Evolutionary conservation across 1,139 yeast genomes (phyloP).

Genomic region (Candida buenavistaensis): DNA sequence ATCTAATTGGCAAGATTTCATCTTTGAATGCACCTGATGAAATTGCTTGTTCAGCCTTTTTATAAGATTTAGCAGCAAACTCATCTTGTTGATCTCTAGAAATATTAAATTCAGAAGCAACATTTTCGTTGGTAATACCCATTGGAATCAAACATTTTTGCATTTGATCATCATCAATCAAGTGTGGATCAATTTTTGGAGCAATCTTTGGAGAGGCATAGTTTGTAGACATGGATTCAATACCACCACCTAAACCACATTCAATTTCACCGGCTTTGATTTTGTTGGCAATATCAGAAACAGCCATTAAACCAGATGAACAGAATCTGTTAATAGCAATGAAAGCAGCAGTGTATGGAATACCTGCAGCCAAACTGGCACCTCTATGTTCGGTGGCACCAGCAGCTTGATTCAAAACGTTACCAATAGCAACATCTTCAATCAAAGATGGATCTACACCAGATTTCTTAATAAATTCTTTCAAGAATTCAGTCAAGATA

Average conservation of each 20-base stretch:
- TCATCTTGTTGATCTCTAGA: slow-evolving; percentile 77
- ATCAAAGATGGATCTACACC: slow-evolving; percentile 65
- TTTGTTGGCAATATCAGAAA: slow-evolving; percentile 86
- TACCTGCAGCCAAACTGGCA: slow-evolving; percentile 53
- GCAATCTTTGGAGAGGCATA: slow-evolving; percentile 78
- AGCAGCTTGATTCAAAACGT: slow-evolving; percentile 86
- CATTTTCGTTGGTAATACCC: slow-evolving; percentile 66
- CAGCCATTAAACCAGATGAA: slow-evolving; percentile 90
- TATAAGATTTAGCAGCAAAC: slow-evolving; percentile 84
- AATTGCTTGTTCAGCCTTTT: slow-evolving; percentile 77
- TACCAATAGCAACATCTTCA: slow-evolving; percentile 85
- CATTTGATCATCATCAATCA: slow-evolving; percentile 29
- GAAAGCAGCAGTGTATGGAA: slow-evolving; percentile 64
- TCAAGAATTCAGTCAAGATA: slow-evolving; percentile 62
- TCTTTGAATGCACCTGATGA: slow-evolving; percentile 72
- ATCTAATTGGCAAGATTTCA: slow-evolving; percentile 79
- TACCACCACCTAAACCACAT: slow-evolving; percentile 90
- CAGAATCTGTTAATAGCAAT: slow-evolving; percentile 90
- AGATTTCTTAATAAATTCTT: slow-evolving; percentile 58
- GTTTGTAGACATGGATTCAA: slow-evolving; percentile 85
- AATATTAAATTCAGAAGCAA: slow-evolving; percentile 53
- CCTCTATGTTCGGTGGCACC: slow-evolving; percentile 94
- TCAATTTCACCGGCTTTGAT: slow-evolving; percentile 85
- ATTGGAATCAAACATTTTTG: slow-evolving; percentile 53
- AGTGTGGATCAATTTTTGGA: slow-evolving; percentile 58